A percentile compares a stretch with the other conserved stretches of the same genome.
Conservation (phyloP, 2,329 filamentous ascomycete genomes). For the Hortaea werneckii region DNA sequence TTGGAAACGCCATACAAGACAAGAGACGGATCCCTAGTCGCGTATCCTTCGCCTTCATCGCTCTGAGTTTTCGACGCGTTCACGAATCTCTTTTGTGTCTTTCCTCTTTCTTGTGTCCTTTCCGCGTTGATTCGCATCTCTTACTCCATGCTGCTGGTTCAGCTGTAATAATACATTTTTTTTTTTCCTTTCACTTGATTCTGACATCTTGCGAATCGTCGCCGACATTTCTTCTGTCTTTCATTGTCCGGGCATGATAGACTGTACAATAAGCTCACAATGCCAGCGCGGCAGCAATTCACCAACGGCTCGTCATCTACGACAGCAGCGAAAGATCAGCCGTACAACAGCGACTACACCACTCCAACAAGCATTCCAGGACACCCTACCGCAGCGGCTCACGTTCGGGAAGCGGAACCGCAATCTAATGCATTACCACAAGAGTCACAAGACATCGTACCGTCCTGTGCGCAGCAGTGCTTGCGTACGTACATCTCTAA, state of each 20-base stretch:
- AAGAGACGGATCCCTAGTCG: neutral
- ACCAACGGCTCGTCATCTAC: neutral
- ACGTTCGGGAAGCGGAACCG: neutral
- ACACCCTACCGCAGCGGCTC: conserved; percentile 1
- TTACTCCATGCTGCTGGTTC: conserved; percentile 16
- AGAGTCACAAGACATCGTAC: conserved; percentile 14
- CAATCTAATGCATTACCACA: conserved; percentile 6
- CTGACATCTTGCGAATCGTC: conserved; percentile 2
- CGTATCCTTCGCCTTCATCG: neutral
- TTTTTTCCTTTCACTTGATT: neutral
- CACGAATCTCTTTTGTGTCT: conserved; percentile 16
- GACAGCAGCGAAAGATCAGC: neutral
- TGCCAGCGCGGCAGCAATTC: conserved; percentile 1
- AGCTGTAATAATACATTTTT: conserved; percentile 7
- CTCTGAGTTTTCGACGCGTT: neutral
- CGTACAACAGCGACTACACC: neutral
- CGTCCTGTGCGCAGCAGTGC: conserved; percentile 22
- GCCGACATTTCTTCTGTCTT: conserved; percentile 1
- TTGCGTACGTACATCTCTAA: conserved; percentile 15
- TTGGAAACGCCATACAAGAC: conserved; percentile 1
- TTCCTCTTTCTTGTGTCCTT: conserved; percentile 5
- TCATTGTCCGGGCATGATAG: conserved; percentile 4
- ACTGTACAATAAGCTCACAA: conserved; percentile 5
- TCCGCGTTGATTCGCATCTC: conserved; percentile 5
- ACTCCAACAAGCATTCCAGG: neutral